phyloP scores from a whole-genome alignment of 2,329 filamentous ascomycete species.

The Apiospora pterosperma region DNA sequence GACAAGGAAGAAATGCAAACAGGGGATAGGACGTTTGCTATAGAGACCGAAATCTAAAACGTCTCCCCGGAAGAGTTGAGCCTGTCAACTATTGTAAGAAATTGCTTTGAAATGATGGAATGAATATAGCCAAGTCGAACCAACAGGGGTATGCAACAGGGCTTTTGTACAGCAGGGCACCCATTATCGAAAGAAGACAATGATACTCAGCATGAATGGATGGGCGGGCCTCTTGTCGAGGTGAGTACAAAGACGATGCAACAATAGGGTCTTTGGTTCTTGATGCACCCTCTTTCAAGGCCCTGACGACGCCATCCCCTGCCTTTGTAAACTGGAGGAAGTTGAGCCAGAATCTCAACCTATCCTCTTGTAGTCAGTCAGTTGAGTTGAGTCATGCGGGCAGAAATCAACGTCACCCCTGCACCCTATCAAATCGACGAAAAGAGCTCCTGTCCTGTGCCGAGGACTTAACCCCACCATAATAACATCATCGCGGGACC shows the following conservation, averaged over 20 bases:
- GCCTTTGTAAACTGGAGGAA: neutral
- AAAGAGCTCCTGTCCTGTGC: neutral
- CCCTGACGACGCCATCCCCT: neutral
- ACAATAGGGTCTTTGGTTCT: neutral
- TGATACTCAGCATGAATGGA: neutral
- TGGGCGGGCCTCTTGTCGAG: neutral
- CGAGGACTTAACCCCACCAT: neutral
- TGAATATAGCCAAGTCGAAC: neutral
- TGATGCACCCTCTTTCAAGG: neutral
- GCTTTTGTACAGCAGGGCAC: neutral
- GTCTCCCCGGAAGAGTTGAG: neutral
- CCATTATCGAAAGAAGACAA: neutral
- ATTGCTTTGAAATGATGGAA: neutral
- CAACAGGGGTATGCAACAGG: neutral
- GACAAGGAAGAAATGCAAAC: neutral
- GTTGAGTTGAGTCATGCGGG: neutral
- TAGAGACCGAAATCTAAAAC: neutral
- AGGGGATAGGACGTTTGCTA: neutral
- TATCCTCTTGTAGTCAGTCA: too few species aligned
- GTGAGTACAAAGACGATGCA: neutral
- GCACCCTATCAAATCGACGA: neutral
- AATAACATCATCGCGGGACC: neutral
- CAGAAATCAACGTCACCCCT: neutral
- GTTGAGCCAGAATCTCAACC: too few species aligned
- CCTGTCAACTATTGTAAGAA: neutral